Percentiles rank a stretch among this genome's conserved stretches.
phyloP scores from a whole-genome alignment of 225 moss, liverwort and hornwort species.

The Climacium dendroides region DNA sequence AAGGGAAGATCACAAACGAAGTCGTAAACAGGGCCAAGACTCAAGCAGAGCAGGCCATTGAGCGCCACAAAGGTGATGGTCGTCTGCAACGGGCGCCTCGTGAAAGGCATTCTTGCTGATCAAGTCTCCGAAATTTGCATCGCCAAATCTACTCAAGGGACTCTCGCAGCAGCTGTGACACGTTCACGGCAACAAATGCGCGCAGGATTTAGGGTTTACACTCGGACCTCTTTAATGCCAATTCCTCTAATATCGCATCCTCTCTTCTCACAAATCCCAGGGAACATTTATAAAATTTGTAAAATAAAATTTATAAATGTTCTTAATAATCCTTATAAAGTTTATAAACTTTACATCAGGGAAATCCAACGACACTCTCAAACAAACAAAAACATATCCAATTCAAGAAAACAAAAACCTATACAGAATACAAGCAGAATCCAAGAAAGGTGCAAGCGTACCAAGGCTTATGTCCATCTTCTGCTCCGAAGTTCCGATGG shows the following conservation, averaged over 20 bases:
- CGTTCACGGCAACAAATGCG: too few relatives aligned
- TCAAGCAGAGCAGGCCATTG: slow-evolving; percentile 57
- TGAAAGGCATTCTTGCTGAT: slow-evolving; percentile 39
- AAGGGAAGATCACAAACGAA: slow-evolving; percentile 85
- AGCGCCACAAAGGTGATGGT: slow-evolving; percentile 62
- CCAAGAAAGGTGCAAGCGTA: not conserved
- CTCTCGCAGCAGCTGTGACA: not conserved
- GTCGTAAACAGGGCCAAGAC: slow-evolving; percentile 77
- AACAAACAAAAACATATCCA: not conserved
- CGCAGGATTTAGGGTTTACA: not conserved
- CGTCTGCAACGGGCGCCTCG: slow-evolving; percentile 52
- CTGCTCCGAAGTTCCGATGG: slow-evolving; percentile 78
- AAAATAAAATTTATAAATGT: too few relatives aligned
- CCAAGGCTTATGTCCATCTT: slow-evolving; percentile 99
- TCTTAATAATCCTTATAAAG: too few relatives aligned
- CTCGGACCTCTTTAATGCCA: too few relatives aligned
- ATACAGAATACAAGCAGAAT: not conserved
- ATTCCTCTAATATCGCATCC: not conserved
- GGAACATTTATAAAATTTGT: too few relatives aligned
- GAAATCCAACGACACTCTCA: not conserved
- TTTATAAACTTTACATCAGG: too few relatives aligned
- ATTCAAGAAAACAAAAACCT: not conserved
- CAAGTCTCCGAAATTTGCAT: not conserved
- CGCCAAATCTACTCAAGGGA: not conserved
- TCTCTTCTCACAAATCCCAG: too few relatives aligned